These are phyloP conservation scores for Eragrostis curvula DNA, from an alignment of 176 grass and related monocot species.

Conservation along the genomic window DNA sequence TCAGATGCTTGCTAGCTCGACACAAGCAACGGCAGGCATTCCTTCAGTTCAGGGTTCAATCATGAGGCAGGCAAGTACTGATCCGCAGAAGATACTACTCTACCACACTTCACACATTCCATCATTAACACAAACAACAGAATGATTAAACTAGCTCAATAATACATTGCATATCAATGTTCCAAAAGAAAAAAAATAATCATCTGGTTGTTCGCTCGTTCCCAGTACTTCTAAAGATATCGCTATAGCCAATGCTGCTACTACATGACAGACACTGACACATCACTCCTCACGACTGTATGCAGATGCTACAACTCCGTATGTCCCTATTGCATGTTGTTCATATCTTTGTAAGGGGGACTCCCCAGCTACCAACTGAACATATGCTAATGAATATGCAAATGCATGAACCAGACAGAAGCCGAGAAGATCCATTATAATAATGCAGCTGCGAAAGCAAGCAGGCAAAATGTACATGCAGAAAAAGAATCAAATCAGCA, in stretches of 20 bases:
- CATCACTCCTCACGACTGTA: conserved; percentile 16
- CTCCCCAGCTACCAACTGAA: conserved; percentile 39
- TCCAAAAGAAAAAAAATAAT: background rate
- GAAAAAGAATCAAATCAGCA: background rate
- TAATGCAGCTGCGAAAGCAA: conserved; percentile 4
- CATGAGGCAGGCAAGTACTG: background rate
- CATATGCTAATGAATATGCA: background rate
- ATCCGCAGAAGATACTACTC: conserved; percentile 15
- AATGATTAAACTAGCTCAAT: conserved; percentile 20
- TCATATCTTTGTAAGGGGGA: conserved; percentile 31
- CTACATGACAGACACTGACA: background rate
- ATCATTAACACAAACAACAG: conserved; percentile 26
- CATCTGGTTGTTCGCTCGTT: conserved; percentile 18
- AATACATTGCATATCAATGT: background rate
- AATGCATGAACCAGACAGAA: conserved; percentile 31
- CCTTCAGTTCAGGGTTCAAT: conserved; percentile 8
- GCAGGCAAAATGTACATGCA: too few species aligned
- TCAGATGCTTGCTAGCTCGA: background rate
- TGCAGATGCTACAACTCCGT: background rate
- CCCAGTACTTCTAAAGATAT: conserved; percentile 1
- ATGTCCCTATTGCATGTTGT: background rate
- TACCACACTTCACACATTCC: background rate
- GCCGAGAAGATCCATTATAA: background rate
- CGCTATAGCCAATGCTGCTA: background rate
- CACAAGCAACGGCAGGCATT: background rate